Percentiles rank a stretch among this genome's conserved stretches.
These are phyloP conservation scores for Nepenthes gracilis DNA, from an alignment of 148 eudicot species.

Conservation along the genomic window DNA sequence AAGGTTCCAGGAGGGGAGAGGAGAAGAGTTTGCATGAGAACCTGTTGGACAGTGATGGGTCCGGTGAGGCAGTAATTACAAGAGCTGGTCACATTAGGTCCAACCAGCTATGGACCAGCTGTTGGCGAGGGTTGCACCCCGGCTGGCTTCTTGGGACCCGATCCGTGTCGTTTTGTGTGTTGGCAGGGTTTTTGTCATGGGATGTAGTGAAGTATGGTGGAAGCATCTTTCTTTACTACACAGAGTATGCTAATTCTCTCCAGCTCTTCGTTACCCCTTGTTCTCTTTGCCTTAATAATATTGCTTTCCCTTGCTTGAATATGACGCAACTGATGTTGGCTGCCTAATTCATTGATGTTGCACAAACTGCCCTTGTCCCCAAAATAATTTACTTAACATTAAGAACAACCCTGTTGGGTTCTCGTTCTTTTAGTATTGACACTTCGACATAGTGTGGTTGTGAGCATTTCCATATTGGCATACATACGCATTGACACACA, in stretches of 20 bases:
- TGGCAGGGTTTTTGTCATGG: slow-evolving; percentile 23
- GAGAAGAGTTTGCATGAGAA: slow-evolving; percentile 20
- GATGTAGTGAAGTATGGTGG: slow-evolving; percentile 30
- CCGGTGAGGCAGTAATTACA: background rate
- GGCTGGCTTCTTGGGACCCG: slow-evolving; percentile 23
- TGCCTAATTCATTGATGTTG: too few relatives aligned
- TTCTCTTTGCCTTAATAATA: background rate
- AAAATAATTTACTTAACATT: too few relatives aligned
- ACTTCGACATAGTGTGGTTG: too few relatives aligned
- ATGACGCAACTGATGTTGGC: too few relatives aligned
- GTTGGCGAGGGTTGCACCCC: slow-evolving; percentile 47
- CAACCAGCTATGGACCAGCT: slow-evolving; percentile 28
- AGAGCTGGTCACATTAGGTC: slow-evolving; percentile 19
- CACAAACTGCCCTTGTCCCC: too few relatives aligned
- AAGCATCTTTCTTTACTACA: slow-evolving; percentile 41
- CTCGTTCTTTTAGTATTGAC: too few relatives aligned
- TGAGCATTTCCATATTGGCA: too few relatives aligned
- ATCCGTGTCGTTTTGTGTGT: slow-evolving; percentile 17
- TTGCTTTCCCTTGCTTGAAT: background rate
- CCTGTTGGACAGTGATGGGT: slow-evolving; percentile 6
- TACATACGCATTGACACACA: too few relatives aligned
- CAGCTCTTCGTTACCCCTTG: background rate
- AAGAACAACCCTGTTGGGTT: too few relatives aligned
- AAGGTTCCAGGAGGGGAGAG: slow-evolving; percentile 9
- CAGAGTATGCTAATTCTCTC: slow-evolving; percentile 25